phyloP scores from a whole-genome alignment of 2,329 filamentous ascomycete genomes.

The Dothideomycetes sp. region DNA sequence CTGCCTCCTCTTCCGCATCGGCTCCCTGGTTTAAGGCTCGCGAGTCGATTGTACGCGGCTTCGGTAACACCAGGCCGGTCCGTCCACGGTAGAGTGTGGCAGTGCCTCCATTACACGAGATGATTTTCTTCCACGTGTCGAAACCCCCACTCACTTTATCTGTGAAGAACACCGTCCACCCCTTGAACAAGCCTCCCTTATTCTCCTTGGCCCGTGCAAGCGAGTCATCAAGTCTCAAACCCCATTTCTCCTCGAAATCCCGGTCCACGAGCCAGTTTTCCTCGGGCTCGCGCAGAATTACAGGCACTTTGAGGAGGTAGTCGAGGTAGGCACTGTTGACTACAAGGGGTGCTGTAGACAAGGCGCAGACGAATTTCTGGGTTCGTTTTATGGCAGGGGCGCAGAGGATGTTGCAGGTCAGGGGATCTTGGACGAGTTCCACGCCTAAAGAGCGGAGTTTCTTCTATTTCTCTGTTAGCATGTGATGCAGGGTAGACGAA shows the following conservation, averaged over 20 bases:
- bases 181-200: constrained; percentile 61
- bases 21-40: constrained; percentile 43
- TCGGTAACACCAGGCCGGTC: constrained; percentile 47
- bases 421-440: constrained; percentile 63
- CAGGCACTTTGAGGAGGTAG: constrained; percentile 57
- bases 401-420: constrained; percentile 72
- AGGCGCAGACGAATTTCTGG: constrained; percentile 80
- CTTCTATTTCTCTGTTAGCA: constrained; percentile 39
- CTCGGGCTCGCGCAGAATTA: constrained; percentile 47
- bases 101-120: constrained; percentile 76
- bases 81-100: constrained; percentile 63
- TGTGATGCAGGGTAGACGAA: no score
- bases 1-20: constrained; percentile 37
- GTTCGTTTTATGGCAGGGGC: constrained; percentile 82
- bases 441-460: constrained; percentile 78
- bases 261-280: constrained; percentile 61
- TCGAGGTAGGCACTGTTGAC: constrained; percentile 72
- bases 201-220: constrained; percentile 64
- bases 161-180: constrained; percentile 75
- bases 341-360: constrained; percentile 70
- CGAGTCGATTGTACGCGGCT: constrained; percentile 34
- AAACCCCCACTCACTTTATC: constrained; percentile 67
- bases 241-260: constrained; percentile 60
- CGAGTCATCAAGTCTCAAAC: constrained; percentile 57
- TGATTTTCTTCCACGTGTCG: constrained; percentile 76